Percentiles rank a stretch among this genome's conserved stretches.
These are phyloP conservation scores for Fusarium incarnatum DNA, from an alignment of 2,329 filamentous ascomycete species.

Conservation along the genomic window DNA sequence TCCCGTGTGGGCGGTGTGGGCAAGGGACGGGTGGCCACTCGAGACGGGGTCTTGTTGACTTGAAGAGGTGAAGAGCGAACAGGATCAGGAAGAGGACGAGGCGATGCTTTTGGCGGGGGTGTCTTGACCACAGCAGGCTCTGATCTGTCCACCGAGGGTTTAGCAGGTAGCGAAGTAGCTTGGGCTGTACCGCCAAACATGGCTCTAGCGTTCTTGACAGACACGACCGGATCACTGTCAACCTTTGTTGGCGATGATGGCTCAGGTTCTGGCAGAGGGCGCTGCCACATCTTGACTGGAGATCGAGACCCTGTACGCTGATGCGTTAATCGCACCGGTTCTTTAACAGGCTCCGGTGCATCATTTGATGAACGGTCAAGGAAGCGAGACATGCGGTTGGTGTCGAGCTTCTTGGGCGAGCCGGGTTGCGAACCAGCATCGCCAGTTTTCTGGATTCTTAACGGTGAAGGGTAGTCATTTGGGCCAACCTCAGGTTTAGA, in stretches of 20 bases:
- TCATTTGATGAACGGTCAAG: slow-evolving; percentile 56
- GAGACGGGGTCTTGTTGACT: slow-evolving; percentile 42
- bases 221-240: slow-evolving; percentile 52
- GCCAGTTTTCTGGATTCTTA: slow-evolving; percentile 47
- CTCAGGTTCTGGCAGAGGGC: slow-evolving; percentile 46
- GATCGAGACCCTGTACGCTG: slow-evolving; percentile 53
- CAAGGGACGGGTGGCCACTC: slow-evolving; percentile 33
- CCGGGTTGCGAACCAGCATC: slow-evolving; percentile 57
- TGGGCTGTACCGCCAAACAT: slow-evolving; percentile 49
- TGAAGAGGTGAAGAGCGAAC: slow-evolving; percentile 37
- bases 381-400: slow-evolving; percentile 70
- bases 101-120: slow-evolving; percentile 30
- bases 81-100: slow-evolving; percentile 35
- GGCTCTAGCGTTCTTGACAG: slow-evolving; percentile 52
- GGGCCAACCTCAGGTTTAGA: slow-evolving; percentile 42
- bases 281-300: slow-evolving; percentile 53
- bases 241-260: slow-evolving; percentile 50
- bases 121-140: slow-evolving; percentile 36
- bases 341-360: slow-evolving; percentile 43
- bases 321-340: slow-evolving; percentile 46
- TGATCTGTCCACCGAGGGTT: slow-evolving; percentile 40
- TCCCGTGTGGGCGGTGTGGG: slow-evolving; percentile 33
- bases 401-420: slow-evolving; percentile 69
- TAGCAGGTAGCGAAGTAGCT: slow-evolving; percentile 39
- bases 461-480: slow-evolving; percentile 45